A percentile compares a stretch with the other conserved stretches of the same genome.
Evolutionary conservation across 192 early-diverging fungal species (phyloP).

Genomic region (Podila horticola): DNA sequence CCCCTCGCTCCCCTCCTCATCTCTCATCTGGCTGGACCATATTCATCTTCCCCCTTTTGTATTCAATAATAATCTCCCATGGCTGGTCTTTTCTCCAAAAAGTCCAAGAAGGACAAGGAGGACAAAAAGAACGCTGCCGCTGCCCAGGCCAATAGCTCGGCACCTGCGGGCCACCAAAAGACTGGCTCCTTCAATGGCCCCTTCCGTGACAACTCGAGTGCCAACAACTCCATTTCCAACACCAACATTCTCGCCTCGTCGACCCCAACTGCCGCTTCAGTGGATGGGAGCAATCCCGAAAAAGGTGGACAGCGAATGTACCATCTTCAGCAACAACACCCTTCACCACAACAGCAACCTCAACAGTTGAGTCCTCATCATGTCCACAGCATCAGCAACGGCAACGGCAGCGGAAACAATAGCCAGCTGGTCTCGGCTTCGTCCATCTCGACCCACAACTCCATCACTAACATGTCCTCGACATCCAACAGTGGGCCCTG

Average conservation of each 20-base stretch:
- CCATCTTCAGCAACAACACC: slow-evolving; percentile 5
- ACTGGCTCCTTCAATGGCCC: neutral
- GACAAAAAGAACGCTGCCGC: slow-evolving; percentile 35
- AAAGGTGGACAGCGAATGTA: slow-evolving; percentile 1
- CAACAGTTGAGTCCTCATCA: slow-evolving; percentile 3
- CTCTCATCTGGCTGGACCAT: neutral
- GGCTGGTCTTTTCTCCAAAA: slow-evolving; percentile 50
- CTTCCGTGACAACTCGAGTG: slow-evolving; percentile 27
- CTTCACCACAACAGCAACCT: neutral
- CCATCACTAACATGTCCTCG: neutral
- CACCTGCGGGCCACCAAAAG: neutral
- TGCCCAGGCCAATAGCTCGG: neutral
- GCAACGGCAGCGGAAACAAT: slow-evolving; percentile 15
- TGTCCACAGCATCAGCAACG: slow-evolving; percentile 24
- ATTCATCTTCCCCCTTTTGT: neutral
- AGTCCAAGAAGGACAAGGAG: slow-evolving; percentile 49
- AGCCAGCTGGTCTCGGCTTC: slow-evolving; percentile 4
- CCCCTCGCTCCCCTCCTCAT: neutral
- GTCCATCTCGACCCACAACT: slow-evolving; percentile 15
- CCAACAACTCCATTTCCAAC: slow-evolving; percentile 21
- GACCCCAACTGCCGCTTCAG: neutral
- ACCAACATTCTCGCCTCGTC: neutral
- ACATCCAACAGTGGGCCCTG: slow-evolving; percentile 25
- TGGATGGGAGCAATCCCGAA: neutral
- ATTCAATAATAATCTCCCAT: slow-evolving; percentile 7